Percentiles rank a stretch among this genome's conserved stretches.
Evolutionary conservation across 2,329 filamentous ascomycete species (phyloP).

Genomic region (Akanthomyces lecanii): DNA sequence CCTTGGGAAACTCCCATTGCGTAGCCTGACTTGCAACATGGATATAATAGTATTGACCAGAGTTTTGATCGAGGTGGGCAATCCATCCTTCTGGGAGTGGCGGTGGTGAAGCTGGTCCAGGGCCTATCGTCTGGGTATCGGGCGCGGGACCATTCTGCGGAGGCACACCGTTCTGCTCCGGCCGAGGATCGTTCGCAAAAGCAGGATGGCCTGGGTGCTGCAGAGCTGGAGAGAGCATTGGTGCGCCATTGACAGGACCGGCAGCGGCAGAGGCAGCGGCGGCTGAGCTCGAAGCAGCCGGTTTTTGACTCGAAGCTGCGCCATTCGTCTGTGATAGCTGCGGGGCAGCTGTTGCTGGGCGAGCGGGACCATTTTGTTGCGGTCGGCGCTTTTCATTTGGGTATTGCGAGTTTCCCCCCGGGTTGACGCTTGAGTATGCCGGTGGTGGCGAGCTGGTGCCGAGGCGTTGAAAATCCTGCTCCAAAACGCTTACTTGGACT

Average conservation of each 20-base stretch:
- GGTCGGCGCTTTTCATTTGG: conserved; percentile 72
- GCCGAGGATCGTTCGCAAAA: conserved; percentile 78
- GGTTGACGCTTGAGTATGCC: conserved; percentile 81
- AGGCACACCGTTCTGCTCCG: conserved; percentile 46
- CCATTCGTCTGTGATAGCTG: conserved; percentile 29
- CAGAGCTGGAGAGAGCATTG: conserved; percentile 38
- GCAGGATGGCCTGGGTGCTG: conserved; percentile 74
- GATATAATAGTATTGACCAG: conserved; percentile 98
- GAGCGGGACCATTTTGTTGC: conserved; percentile 26
- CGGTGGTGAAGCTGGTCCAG: conserved; percentile 73
- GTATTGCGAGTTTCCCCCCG: conserved; percentile 54
- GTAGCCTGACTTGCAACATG: conserved; percentile 92
- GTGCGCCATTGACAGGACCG: conserved; percentile 28
- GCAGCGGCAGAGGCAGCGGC: conserved; percentile 23
- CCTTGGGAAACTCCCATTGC: conserved; percentile 98
- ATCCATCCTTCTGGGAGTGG: conserved; percentile 98
- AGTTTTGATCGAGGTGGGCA: conserved; percentile 89
- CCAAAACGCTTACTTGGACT: conserved; percentile 66
- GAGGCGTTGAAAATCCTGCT: conserved; percentile 82
- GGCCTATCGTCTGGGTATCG: conserved; percentile 23
- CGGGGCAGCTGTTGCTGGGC: conserved; percentile 25
- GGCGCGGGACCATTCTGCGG: conserved; percentile 27
- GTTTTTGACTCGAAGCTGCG: conserved; percentile 21
- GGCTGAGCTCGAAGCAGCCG: conserved; percentile 20
- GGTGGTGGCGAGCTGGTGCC: conserved; percentile 82